These are phyloP conservation scores for Mikania micrantha DNA, from an alignment of 129 eudicot genomes.

Conservation along the genomic window DNA sequence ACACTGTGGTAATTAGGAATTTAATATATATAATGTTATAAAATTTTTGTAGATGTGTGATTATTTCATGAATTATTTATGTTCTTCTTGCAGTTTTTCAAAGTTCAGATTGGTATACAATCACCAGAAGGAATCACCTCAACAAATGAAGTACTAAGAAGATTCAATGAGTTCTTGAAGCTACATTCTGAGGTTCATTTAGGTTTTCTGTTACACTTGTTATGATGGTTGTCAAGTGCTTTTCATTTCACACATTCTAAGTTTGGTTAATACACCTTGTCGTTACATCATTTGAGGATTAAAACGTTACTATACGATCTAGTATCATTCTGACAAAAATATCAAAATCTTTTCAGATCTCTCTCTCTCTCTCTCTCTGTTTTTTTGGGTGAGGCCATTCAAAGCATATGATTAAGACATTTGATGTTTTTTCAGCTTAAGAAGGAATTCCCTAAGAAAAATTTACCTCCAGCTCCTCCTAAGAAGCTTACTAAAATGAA, in stretches of 20 bases:
- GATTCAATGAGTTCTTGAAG: constrained; percentile 78
- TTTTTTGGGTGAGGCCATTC: background rate
- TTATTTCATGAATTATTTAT: constrained; percentile 14
- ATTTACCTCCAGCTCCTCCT: constrained; percentile 63
- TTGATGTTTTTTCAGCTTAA: constrained; percentile 47
- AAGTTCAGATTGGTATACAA: constrained; percentile 81
- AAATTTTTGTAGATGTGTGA: constrained; percentile 1
- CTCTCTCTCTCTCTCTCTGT: no score
- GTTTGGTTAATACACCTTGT: background rate
- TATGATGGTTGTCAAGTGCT: background rate
- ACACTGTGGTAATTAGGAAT: constrained; percentile 44
- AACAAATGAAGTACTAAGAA: constrained; percentile 44
- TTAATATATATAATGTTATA: background rate
- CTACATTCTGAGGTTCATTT: constrained; percentile 61
- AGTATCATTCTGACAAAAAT: constrained; percentile 2
- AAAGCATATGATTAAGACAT: background rate
- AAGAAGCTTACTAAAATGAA: constrained; percentile 50
- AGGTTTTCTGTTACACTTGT: background rate
- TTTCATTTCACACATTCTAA: background rate
- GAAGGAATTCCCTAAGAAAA: constrained; percentile 54
- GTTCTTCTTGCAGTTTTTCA: constrained; percentile 52
- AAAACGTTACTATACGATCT: background rate
- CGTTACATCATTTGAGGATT: background rate
- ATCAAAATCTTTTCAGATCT: no score
- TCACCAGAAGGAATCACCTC: constrained; percentile 82